A percentile compares a stretch with the other conserved stretches of the same genome.
Evolutionary conservation across 768 basidiomycete species (phyloP).

Genomic region (Suillus lakei): DNA sequence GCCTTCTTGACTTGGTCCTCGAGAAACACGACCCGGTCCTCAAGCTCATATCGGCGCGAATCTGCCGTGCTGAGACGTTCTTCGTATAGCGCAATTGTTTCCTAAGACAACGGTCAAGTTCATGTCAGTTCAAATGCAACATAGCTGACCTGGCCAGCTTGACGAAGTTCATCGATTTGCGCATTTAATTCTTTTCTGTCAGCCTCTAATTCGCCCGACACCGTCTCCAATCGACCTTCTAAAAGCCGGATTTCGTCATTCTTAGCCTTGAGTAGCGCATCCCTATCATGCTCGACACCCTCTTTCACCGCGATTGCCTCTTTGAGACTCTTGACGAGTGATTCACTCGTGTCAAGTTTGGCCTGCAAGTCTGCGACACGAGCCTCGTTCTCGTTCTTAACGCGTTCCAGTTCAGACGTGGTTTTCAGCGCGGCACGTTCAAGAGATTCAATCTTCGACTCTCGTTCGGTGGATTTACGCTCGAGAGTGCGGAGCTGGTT

Average conservation of each 20-base stretch:
- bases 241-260: slow-evolving; percentile 64
- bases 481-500: slow-evolving; percentile 45
- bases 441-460: slow-evolving; percentile 49
- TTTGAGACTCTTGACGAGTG: slow-evolving; percentile 53
- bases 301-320: slow-evolving; percentile 57
- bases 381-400: slow-evolving; percentile 48
- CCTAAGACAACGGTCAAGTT: slow-evolving; percentile 47
- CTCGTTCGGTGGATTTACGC: slow-evolving; percentile 47
- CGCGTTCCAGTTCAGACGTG: slow-evolving; percentile 48
- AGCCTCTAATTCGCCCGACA: slow-evolving; percentile 50
- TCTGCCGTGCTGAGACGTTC: slow-evolving; percentile 79
- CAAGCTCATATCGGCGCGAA: slow-evolving; percentile 75
- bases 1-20: slow-evolving; percentile 52
- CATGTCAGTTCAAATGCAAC: slow-evolving; percentile 8
- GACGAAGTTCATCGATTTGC: slow-evolving; percentile 84
- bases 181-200: slow-evolving; percentile 70
- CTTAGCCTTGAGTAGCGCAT: slow-evolving; percentile 57
- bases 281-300: slow-evolving; percentile 51
- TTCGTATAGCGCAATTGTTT: slow-evolving; percentile 95
- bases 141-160: slow-evolving; percentile 79
- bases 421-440: slow-evolving; percentile 47
- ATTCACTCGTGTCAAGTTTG: slow-evolving; percentile 49
- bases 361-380: slow-evolving; percentile 47
- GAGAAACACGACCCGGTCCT: slow-evolving; percentile 61
- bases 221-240: slow-evolving; percentile 49